phyloP scores from a whole-genome alignment of 179 eudicot species.

The Patellifolia procumbens region DNA sequence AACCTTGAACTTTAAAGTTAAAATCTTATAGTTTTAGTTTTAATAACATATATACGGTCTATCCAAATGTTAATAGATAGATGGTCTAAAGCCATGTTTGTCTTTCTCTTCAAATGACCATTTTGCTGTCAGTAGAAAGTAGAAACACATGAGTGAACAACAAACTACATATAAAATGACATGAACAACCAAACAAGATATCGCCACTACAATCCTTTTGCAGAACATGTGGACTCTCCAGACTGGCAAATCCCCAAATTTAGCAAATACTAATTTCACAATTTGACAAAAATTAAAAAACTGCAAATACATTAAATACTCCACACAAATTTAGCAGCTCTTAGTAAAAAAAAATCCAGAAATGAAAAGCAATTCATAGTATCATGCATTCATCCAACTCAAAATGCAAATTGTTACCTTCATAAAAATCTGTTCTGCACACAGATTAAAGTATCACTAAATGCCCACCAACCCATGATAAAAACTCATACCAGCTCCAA shows the following conservation, averaged over 20 bases:
- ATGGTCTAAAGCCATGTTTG: slow-evolving; percentile 12
- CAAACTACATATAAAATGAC: not conserved
- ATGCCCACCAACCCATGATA: slow-evolving; percentile 26
- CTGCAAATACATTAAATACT: not conserved
- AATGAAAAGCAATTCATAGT: not conserved
- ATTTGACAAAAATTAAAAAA: slow-evolving; percentile 5
- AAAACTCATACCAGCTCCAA: slow-evolving; percentile 11
- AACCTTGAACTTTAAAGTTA: no score
- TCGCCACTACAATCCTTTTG: slow-evolving; percentile 10
- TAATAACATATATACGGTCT: no score
- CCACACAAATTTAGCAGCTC: not conserved
- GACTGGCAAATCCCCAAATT: not conserved
- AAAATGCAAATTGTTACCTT: not conserved
- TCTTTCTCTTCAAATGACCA: not conserved
- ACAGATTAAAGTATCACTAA: slow-evolving; percentile 6
- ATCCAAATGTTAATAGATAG: no score
- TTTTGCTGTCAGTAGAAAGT: slow-evolving; percentile 7
- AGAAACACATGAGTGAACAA: not conserved
- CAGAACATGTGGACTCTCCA: not conserved
- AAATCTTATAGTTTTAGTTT: no score
- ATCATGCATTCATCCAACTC: slow-evolving; percentile 10
- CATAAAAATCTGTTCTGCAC: not conserved
- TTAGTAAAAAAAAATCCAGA: slow-evolving; percentile 6
- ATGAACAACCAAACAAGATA: slow-evolving; percentile 21
- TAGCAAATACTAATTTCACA: not conserved